A percentile compares a stretch with the other conserved stretches of the same genome.
These are phyloP conservation scores for Psidium guajava DNA, from an alignment of 345 rosid genomes.

Conservation along the genomic window DNA sequence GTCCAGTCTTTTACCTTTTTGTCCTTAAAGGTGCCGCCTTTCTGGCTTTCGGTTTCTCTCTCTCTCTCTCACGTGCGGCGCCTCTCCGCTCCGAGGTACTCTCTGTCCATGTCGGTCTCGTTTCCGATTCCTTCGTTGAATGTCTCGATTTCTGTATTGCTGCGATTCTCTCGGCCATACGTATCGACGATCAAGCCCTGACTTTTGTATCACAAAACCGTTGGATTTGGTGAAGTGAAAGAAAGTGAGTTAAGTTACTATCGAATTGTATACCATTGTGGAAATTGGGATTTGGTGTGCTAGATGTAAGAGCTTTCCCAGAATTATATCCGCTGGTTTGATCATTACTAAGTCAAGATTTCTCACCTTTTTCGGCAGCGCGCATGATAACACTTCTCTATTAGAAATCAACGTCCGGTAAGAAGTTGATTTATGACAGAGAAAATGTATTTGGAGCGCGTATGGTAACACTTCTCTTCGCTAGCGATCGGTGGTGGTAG, in stretches of 20 bases:
- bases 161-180: background rate
- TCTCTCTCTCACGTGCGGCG: background rate
- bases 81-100: background rate
- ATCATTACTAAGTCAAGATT: background rate
- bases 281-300: background rate
- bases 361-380: background rate
- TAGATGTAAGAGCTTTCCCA: background rate
- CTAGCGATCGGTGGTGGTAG: too few species aligned
- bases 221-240: background rate
- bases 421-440: too few species aligned
- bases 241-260: fast-evolving
- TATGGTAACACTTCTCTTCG: too few species aligned
- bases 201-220: background rate
- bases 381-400: too few species aligned
- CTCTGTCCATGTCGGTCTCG: background rate
- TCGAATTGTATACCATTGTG: background rate
- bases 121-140: background rate
- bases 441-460: too few species aligned
- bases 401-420: too few species aligned
- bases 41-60: fast-evolving
- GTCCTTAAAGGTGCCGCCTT: background rate
- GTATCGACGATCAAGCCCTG: background rate
- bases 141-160: background rate
- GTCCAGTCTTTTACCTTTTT: background rate
- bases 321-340: background rate